Conservation (phyloP, 2,329 filamentous ascomycete genomes). For the Aquanectria penicillioides region DNA sequence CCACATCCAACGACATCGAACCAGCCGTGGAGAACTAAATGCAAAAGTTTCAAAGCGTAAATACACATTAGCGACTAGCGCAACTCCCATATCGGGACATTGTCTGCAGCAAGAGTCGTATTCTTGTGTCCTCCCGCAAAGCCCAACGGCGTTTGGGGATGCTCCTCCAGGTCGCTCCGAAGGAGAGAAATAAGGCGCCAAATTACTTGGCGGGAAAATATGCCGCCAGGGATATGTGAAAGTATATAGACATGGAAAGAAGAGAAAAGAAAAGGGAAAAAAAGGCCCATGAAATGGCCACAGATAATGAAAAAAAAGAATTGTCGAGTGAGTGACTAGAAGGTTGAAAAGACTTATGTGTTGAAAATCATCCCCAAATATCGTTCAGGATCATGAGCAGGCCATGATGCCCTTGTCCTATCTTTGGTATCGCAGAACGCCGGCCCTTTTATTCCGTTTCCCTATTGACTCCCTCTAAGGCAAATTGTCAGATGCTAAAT, state of each 20-base stretch:
- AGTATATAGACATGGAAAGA: constrained; percentile 38
- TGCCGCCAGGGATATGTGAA: constrained; percentile 36
- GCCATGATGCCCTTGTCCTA: constrained; percentile 33
- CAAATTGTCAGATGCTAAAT: constrained; percentile 27
- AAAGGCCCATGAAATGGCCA: constrained; percentile 26
- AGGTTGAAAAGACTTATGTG: constrained; percentile 28
- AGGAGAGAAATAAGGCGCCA: constrained; percentile 29
- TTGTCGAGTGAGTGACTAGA: constrained; percentile 39
- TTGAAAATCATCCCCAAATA: constrained; percentile 37
- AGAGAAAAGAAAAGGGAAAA: constrained; percentile 22
- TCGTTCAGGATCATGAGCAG: constrained; percentile 37
- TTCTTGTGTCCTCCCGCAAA: constrained; percentile 26
- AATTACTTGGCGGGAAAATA: constrained; percentile 23
- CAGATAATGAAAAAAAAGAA: constrained; percentile 28
- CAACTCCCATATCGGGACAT: constrained; percentile 24
- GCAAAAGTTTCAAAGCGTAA: constrained; percentile 36
- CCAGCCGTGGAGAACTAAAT: constrained; percentile 35
- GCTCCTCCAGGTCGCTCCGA: constrained; percentile 26
- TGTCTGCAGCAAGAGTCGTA: constrained; percentile 27
- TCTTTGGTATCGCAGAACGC: constrained; percentile 44
- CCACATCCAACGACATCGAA: constrained; percentile 37
- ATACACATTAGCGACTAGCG: constrained; percentile 44
- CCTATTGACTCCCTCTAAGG: constrained; percentile 30
- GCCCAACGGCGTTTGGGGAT: constrained; percentile 14
- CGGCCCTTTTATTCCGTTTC: constrained; percentile 40